phyloP scores from a whole-genome alignment of 805 yeast genomes.

The Ogataea degrootiae region DNA sequence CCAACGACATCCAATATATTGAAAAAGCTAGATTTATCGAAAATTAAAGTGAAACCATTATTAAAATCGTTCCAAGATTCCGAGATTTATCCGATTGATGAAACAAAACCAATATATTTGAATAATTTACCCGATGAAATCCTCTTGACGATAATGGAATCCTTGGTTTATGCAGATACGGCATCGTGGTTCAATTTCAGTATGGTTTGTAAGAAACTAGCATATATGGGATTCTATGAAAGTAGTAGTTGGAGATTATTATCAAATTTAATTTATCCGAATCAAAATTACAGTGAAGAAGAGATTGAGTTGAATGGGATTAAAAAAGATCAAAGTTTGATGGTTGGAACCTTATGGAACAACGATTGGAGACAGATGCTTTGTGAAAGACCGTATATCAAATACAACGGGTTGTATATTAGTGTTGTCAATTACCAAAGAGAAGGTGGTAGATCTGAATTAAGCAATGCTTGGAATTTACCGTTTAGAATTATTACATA shows the following conservation, averaged over 20 bases:
- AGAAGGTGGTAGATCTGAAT: constrained; percentile 71
- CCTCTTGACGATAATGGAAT: constrained; percentile 44
- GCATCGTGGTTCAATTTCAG: constrained; percentile 64
- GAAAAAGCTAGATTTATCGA: constrained; percentile 34
- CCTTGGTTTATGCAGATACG: constrained; percentile 44
- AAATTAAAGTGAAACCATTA: constrained; percentile 38
- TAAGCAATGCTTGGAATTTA: constrained; percentile 60
- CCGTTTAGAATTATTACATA: constrained; percentile 85
- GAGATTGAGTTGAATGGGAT: constrained; percentile 34
- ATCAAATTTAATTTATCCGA: constrained; percentile 47
- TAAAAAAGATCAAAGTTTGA: constrained; percentile 28
- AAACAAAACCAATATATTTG: constrained; percentile 36
- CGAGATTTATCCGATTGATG: constrained; percentile 23
- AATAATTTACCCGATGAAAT: constrained; percentile 54
- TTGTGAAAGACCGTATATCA: constrained; percentile 64
- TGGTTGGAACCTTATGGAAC: constrained; percentile 37
- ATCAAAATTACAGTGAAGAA: constrained; percentile 47
- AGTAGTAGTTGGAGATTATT: constrained; percentile 47
- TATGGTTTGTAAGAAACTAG: constrained; percentile 51
- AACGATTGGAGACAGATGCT: constrained; percentile 49
- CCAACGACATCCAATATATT: not conserved
- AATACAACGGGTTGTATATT: constrained; percentile 80
- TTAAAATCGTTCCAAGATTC: constrained; percentile 33
- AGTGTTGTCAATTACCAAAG: constrained; percentile 80
- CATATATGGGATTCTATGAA: constrained; percentile 52